phyloP scores from a whole-genome alignment of 2,329 filamentous ascomycete genomes.

The Orbilia brochopaga region DNA sequence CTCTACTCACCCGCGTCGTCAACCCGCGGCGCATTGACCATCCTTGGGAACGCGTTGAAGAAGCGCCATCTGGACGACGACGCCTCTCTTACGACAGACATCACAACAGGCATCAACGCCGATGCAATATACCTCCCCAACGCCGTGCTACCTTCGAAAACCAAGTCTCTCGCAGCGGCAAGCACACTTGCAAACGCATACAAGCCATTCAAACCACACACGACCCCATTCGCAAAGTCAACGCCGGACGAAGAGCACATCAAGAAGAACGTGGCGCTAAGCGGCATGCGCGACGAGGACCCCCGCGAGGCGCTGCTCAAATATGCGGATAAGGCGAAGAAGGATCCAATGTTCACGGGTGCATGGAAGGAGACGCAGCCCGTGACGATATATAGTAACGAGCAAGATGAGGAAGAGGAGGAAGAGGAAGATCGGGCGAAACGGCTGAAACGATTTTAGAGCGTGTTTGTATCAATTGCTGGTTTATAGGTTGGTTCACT shows the following conservation, averaged over 20 bases:
- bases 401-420: slow-evolving; percentile 82
- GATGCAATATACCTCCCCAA: slow-evolving; percentile 79
- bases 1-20: slow-evolving; percentile 90
- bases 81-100: slow-evolving; percentile 66
- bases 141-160: slow-evolving; percentile 56
- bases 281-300: slow-evolving; percentile 93
- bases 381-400: slow-evolving; percentile 84
- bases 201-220: slow-evolving; percentile 76
- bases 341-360: slow-evolving; percentile 91
- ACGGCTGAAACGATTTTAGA: slow-evolving; percentile 32
- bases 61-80: slow-evolving; percentile 95
- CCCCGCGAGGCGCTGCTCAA: slow-evolving; percentile 90
- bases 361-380: slow-evolving; percentile 93
- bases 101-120: slow-evolving; percentile 73
- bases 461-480: neutral
- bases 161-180: slow-evolving; percentile 33
- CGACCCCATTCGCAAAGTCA: slow-evolving; percentile 88
- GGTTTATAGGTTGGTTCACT: neutral
- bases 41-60: slow-evolving; percentile 93
- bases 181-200: slow-evolving; percentile 27
- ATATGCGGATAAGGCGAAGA: slow-evolving; percentile 90
- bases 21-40: slow-evolving; percentile 77
- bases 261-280: slow-evolving; percentile 83
- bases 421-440: slow-evolving; percentile 70
- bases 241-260: slow-evolving; percentile 91